Conservation (phyloP, 2,329 filamentous ascomycete species). For the Botryotinia narcissicola region DNA sequence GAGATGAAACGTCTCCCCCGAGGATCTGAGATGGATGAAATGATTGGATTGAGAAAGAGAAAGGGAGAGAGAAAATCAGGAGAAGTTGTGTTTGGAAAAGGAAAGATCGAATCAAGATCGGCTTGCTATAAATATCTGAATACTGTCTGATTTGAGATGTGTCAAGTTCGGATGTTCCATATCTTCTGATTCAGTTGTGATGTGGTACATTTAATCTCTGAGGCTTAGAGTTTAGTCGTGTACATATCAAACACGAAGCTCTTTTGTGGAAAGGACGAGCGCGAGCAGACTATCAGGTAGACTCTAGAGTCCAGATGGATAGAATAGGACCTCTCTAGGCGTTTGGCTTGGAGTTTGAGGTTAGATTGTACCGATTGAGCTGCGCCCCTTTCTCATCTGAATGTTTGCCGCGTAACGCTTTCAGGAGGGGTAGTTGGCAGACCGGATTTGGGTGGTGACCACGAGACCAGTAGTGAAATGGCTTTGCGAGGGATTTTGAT, state of each 20-base stretch:
- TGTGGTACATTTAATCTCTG: not conserved
- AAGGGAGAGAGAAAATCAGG: not conserved
- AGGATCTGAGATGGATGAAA: not conserved
- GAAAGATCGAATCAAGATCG: not conserved
- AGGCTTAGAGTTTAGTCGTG: not conserved
- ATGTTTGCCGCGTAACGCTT: constrained; percentile 13
- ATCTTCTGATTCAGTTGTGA: not conserved
- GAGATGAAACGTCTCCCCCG: not conserved
- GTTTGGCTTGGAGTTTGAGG: constrained; percentile 6
- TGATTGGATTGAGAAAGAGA: not conserved
- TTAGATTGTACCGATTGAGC: not conserved
- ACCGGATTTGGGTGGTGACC: not conserved
- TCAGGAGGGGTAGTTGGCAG: not conserved
- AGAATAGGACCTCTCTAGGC: not conserved
- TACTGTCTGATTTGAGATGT: not conserved
- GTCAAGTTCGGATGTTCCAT: constrained; percentile 4
- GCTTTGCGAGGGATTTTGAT: not conserved
- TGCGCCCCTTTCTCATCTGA: constrained; percentile 13
- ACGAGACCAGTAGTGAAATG: not conserved
- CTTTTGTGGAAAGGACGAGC: not conserved
- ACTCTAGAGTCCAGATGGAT: not conserved
- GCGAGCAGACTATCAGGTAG: not conserved
- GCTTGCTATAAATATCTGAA: constrained; percentile 9
- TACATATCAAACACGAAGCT: constrained; percentile 7
- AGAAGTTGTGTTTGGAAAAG: not conserved